Conservation (phyloP, 306 rosid species). For the barrel medic (Medicago truncatula) region MtrunA17r5.0-ANR NC_053045.1:36566001-36566500, state of each 20-base stretch:
- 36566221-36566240: neutral
- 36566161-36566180: conserved; percentile 32
- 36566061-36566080: conserved; percentile 52
- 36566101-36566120: conserved; percentile 63
- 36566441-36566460: too few relatives aligned
- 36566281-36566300: neutral
- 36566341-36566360: conserved; percentile 7
- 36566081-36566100: conserved; percentile 46
- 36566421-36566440: too few relatives aligned
- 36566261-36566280: neutral
- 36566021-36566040: conserved; percentile 51
- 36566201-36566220: conserved; percentile 11
- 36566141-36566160: conserved; percentile 61
- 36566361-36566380: conserved; percentile 5
- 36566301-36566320: neutral
- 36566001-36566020: conserved; percentile 46
- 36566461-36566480: too few relatives aligned
- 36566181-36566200: conserved; percentile 26
- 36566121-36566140: conserved; percentile 54
- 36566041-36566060: conserved; percentile 53
- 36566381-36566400: neutral
- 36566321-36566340: neutral
- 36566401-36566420: too few relatives aligned
- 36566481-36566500: too few relatives aligned
- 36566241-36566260: neutral